Evolutionary conservation across 768 basidiomycete genomes (phyloP).

Genomic region (Termitomyces sp.): DNA sequence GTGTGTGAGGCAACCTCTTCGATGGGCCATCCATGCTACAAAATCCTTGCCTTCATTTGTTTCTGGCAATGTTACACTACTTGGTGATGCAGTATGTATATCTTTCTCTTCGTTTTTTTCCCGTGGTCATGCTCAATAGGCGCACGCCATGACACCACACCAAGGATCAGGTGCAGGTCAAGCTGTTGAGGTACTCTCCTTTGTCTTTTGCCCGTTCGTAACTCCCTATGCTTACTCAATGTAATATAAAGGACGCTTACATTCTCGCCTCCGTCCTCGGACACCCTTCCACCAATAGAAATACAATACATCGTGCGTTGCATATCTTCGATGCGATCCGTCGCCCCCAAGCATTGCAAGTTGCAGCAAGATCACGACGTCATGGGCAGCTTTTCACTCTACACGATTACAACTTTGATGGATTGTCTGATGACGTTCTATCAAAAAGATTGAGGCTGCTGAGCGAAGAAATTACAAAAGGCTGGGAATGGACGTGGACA

Average conservation of each 20-base stretch:
- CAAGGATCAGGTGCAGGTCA: conserved; percentile 60
- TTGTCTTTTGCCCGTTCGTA: neutral
- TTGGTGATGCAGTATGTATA: conserved; percentile 48
- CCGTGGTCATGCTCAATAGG: conserved; percentile 24
- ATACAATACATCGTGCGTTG: conserved; percentile 39
- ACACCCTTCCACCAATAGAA: conserved; percentile 36
- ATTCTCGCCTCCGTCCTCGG: conserved; percentile 43
- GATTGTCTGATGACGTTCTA: conserved; percentile 24
- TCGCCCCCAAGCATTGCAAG: conserved; percentile 39
- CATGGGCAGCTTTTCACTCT: conserved; percentile 43
- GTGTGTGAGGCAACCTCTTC: conserved; percentile 49
- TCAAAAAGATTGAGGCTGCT: conserved; percentile 35
- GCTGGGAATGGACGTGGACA: conserved; percentile 64
- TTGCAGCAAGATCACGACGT: conserved; percentile 34
- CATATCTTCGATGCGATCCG: conserved; percentile 48
- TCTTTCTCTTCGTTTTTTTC: neutral
- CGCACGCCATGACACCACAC: conserved; percentile 53
- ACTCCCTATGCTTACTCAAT: neutral
- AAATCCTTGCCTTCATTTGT: conserved; percentile 49
- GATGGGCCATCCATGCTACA: conserved; percentile 65
- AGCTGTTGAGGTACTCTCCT: conserved; percentile 44
- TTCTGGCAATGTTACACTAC: conserved; percentile 44
- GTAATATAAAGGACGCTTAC: conserved; percentile 43
- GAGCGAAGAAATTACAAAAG: conserved; percentile 38
- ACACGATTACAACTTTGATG: conserved; percentile 28